Base-by-base conservation (phyloP, 179 eudicot species). In the Spinacia oleracea region DNA sequence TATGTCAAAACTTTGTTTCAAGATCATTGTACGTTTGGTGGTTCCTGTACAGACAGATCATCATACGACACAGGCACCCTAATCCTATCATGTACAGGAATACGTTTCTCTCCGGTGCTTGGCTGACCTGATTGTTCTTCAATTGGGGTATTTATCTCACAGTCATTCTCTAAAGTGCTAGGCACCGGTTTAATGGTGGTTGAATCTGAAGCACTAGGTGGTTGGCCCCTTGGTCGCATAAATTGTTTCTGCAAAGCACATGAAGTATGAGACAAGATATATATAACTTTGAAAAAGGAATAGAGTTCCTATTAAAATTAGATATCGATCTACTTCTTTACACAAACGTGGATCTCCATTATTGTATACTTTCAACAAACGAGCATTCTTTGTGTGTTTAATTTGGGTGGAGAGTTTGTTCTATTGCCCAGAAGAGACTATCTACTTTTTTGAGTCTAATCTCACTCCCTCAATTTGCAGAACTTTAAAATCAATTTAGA, bases 181-280 rank as follows among this genome's bases (percentile, higher is more conserved):
- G 42, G 42, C 5, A 8, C 29, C 1, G 38, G 59, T 27, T 69
- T 42, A 69, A 14, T 11, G 77, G 72, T 70, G 72, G 40, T 72
- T 59, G 84, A 66, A 46, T 72, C 53, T 9, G 53, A 69, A 25
- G 73, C 73, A 69, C 48, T 48, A 69, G 8, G 50, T 40, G 73
- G 34, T 23, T 9, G 73, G 32, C 25, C 7, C 51, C 42, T 83
- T 31, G 85, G 86, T 70, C 79, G 86, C 80, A 72, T 89, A 72
- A 90, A 89, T 80, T 90, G 94, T 81, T 91, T 92, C 97, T 92
- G 90, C 76, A 80, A 27, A 70, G 50, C 21, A 77, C 11, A 14
- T 31, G 27, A 77, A 46, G 45, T 29, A 79, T 45, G 56, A 43
- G 31, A 48, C 20, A 68, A 43, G 20, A 67, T 29, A 16, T n/a